Base-by-base conservation (phyloP, 768 basidiomycete genomes). In the Boletus coccyginus region DNA sequence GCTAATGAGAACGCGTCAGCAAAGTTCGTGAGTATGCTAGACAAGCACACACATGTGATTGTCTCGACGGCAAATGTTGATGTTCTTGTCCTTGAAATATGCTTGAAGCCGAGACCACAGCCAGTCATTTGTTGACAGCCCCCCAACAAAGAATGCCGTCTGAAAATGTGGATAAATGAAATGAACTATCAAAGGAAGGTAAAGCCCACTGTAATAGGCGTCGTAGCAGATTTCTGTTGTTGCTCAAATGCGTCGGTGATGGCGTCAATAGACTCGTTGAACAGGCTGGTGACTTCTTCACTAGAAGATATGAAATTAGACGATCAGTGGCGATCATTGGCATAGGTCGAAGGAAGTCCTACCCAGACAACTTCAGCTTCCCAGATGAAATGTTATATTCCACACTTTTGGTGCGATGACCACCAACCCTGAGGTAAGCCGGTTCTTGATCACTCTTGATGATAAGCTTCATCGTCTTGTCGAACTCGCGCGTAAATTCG, bases 81-180 rank as follows among this genome's bases (percentile, higher is more conserved):
- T 44, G 2, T 47, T 47, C 45, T 5, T 51, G 0, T 0, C 8
- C 14, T 29, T 11, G 43, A 63, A 63, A 38, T 63, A 63, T 1
- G 50, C 46, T 29, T 63, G 49, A 6, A 63, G 49, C 12, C 19
- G 52, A 46, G 42, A 45, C 52, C 55, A 56, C 17, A 64, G 42
- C 58, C 59, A 57, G 29, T 57, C 46, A 7, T 58, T 64, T 11
- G 29, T 45, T 8, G 51, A 50, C 1, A 61, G 29, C 1, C 58
- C 63, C 1, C 62, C 63, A 7, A 64, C 48, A n/a, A 64, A 33
- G 11, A 64, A 61, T 10, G 38, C 63, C 29, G 8, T 46, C 62
- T 64, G 19, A 19, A 42, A 39, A 19, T 11, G 31, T 8, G 2
- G 27, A 21, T 50, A 12, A 41, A 21, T 35, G n/a, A n/a, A n/a